A percentile compares a stretch with the other conserved stretches of the same genome.
Conservation (phyloP, 2,329 filamentous ascomycete genomes). For the Cercospora canescens region DNA sequence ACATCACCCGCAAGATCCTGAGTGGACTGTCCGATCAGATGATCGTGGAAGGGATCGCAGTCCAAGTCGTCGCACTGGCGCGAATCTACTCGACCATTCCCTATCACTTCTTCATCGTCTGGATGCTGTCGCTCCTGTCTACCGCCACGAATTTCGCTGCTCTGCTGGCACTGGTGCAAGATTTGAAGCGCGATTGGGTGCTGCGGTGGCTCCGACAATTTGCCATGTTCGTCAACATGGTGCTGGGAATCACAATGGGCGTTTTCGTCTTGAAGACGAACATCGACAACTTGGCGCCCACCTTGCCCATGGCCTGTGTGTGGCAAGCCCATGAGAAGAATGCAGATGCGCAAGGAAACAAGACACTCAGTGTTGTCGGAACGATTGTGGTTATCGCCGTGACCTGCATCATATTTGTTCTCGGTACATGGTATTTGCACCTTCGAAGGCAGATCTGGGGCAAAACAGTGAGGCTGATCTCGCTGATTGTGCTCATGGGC, state of each 20-base stretch:
- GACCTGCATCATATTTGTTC: slow-evolving; percentile 59
- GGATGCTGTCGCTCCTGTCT: slow-evolving; percentile 65
- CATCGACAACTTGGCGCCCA: slow-evolving; percentile 50
- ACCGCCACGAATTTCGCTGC: slow-evolving; percentile 67
- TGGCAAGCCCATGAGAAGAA: slow-evolving; percentile 50
- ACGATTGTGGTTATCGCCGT: slow-evolving; percentile 63
- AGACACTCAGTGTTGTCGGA: slow-evolving; percentile 52
- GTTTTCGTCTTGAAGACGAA: slow-evolving; percentile 60
- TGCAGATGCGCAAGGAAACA: slow-evolving; percentile 31
- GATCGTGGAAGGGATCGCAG: slow-evolving; percentile 68
- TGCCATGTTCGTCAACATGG: slow-evolving; percentile 66
- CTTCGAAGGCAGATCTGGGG: slow-evolving; percentile 56
- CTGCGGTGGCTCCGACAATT: slow-evolving; percentile 65
- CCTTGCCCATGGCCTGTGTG: slow-evolving; percentile 62
- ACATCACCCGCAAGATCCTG: slow-evolving; percentile 63
- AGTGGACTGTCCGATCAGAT: slow-evolving; percentile 68
- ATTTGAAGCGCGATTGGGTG: slow-evolving; percentile 67
- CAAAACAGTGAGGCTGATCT: slow-evolving; percentile 54
- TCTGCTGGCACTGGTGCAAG: slow-evolving; percentile 63
- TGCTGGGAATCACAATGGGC: slow-evolving; percentile 57
- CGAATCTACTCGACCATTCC: slow-evolving; percentile 60
- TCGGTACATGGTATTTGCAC: slow-evolving; percentile 67
- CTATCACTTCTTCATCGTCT: slow-evolving; percentile 72
- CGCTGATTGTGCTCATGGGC: slow-evolving; percentile 52
- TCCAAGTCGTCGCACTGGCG: slow-evolving; percentile 63